These are phyloP conservation scores for Thalia dealbata DNA, from an alignment of 176 grass and related monocot genomes.

Conservation along the genomic window DNA sequence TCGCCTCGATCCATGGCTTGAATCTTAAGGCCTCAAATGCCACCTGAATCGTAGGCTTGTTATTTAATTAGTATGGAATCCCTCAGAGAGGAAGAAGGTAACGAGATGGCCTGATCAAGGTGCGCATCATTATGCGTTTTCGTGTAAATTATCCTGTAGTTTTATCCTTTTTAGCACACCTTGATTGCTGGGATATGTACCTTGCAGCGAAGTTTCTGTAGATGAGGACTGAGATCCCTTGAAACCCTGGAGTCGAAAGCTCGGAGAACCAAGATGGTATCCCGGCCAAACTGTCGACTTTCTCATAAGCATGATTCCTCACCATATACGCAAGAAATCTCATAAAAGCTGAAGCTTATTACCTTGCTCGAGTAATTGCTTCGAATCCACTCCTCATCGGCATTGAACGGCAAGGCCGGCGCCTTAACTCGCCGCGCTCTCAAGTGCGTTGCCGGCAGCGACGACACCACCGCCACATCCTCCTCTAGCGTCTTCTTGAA, in stretches of 20 bases:
- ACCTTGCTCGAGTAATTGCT: constrained; percentile 27
- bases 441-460: constrained; percentile 35
- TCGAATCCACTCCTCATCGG: constrained; percentile 30
- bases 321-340: too few relatives aligned
- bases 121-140: too few relatives aligned
- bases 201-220: constrained; percentile 43
- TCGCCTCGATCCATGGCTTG: constrained; percentile 25
- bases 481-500: constrained; percentile 36
- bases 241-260: constrained; percentile 36
- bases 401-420: constrained; percentile 30
- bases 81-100: too few relatives aligned
- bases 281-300: constrained; percentile 17
- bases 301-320: too few relatives aligned
- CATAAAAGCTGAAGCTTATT: too few relatives aligned
- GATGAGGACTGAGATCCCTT: constrained; percentile 26
- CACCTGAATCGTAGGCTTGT: constrained; percentile 12
- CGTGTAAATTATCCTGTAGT: too few relatives aligned
- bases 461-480: constrained; percentile 27
- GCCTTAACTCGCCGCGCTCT: constrained; percentile 20
- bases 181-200: constrained; percentile 1
- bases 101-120: too few relatives aligned
- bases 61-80: too few relatives aligned
- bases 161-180: too few relatives aligned
- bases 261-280: constrained; percentile 24
- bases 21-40: constrained; percentile 35